These are phyloP conservation scores for Ottelia alismoides DNA, from an alignment of 106 monocot genomes.

Conservation along the genomic window DNA sequence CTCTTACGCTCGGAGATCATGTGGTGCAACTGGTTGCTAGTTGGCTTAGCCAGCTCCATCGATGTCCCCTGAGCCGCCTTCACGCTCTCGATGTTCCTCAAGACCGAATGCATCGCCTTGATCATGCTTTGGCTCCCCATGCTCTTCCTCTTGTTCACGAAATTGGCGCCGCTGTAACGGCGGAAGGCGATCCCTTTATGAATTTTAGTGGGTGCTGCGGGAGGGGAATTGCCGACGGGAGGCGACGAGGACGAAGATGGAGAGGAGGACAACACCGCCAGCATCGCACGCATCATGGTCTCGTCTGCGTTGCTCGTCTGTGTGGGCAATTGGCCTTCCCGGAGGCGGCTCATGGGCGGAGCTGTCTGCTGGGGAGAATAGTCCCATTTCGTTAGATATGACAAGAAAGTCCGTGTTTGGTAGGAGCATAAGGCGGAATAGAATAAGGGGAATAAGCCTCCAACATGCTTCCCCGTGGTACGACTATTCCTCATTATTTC, in stretches of 20 bases:
- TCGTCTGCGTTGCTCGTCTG: constrained; percentile 35
- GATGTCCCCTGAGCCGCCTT: neutral
- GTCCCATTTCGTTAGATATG: neutral
- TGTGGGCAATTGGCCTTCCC: neutral
- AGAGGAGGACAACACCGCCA: constrained; percentile 47
- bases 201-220: neutral
- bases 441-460: too few relatives aligned
- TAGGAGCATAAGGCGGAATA: too few relatives aligned
- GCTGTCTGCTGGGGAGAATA: neutral
- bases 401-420: neutral
- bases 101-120: constrained; percentile 26
- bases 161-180: constrained; percentile 17
- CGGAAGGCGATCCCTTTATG: constrained; percentile 21
- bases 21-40: constrained; percentile 57
- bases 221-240: neutral
- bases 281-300: constrained; percentile 47
- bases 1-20: constrained; percentile 77
- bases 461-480: too few relatives aligned
- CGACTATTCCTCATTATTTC: too few relatives aligned
- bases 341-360: neutral
- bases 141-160: neutral
- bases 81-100: constrained; percentile 18
- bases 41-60: neutral
- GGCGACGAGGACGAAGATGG: constrained; percentile 3
- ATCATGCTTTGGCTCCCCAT: constrained; percentile 38